Evolutionary conservation across 164 flowering plant genomes (phyloP), one percentile per base, ranked within the genome.

Genomic region (Berberis vulgaris): DNA sequence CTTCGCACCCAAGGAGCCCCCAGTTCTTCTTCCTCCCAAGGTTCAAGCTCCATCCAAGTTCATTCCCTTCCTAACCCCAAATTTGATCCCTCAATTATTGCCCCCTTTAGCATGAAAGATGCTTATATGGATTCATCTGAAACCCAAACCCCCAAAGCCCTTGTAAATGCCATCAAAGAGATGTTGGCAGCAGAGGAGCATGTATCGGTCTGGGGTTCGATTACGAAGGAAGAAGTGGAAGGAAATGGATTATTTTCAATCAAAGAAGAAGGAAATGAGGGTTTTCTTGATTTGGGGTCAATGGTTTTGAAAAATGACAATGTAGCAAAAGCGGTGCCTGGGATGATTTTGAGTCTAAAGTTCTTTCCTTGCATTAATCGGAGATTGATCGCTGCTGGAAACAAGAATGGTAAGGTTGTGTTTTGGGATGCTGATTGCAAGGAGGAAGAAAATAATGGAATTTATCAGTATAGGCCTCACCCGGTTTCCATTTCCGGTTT

Each of bases 401-500:
- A 85, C 66, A 86, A 82, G 73, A 53, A 54, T 70, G 99, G 96
- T 11, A 65, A 89, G 76, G 62, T 91, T 49, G 87, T 81, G 2
- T 83, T 94, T 67, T 94, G 99, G 97, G 78, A 94, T 80, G 74
- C 77, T 45, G 78, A 84, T 65, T 41, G 64, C 9, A 7, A 74
- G 13, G 72, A 63, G 3, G 74, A 54, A 43, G 83, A 74, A 6
- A 75, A 68, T 63, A 69, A 79, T 76, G 94, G 91, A 54, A 67
- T 86, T 62, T 80, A 81, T 76, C 10, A 83, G 56, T 91, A 79
- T 62, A 74, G 58, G 39, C 87, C 89, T 12, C 96, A 88, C 67
- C 46, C 84, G 0, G 91, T 72, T 64, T 90, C 95, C 1, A 70
- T 91, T 63, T 86, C 90, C 0, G 97, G 86, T 53, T 80, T 94